Conservation (phyloP, 345 rosid genomes). For the Mercurialis annua region DNA sequence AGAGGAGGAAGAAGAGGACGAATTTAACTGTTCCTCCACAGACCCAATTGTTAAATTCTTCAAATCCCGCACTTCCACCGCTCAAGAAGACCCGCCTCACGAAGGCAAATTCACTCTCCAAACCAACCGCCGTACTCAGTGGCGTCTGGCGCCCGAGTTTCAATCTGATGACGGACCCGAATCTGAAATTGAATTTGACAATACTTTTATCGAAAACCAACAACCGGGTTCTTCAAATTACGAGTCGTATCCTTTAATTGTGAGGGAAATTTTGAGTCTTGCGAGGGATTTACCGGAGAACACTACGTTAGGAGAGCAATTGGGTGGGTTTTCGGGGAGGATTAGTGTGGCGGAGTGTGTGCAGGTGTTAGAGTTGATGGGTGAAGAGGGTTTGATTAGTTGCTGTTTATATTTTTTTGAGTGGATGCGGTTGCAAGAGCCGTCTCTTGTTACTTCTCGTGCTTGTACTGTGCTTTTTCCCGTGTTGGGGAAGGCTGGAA, state of each 20-base stretch:
- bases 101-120: slow-evolving; percentile 53
- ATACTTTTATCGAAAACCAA: slow-evolving; percentile 19
- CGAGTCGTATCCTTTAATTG: slow-evolving; percentile 16
- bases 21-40: slow-evolving; percentile 11
- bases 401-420: slow-evolving; percentile 67
- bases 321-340: slow-evolving; percentile 44
- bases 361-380: slow-evolving; percentile 56
- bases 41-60: slow-evolving; percentile 73
- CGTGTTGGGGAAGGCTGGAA: slow-evolving; percentile 49
- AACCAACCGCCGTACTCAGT: slow-evolving; percentile 60
- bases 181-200: slow-evolving; percentile 8
- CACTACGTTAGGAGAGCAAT: slow-evolving; percentile 59
- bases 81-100: slow-evolving; percentile 46
- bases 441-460: slow-evolving; percentile 56
- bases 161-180: slow-evolving; percentile 28
- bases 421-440: slow-evolving; percentile 84
- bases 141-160: slow-evolving; percentile 57
- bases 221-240: slow-evolving; percentile 16
- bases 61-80: slow-evolving; percentile 43
- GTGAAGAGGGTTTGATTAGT: slow-evolving; percentile 44
- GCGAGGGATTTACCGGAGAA: slow-evolving; percentile 53
- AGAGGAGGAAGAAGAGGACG: slow-evolving; percentile 21
- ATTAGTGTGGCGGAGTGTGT: slow-evolving; percentile 47
- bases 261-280: slow-evolving; percentile 46
- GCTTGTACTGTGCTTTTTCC: slow-evolving; percentile 72